Percentiles rank a stretch among this genome's conserved stretches.
Conservation (phyloP, 768 basidiomycete species). For the Boletus fagicola region DNA sequence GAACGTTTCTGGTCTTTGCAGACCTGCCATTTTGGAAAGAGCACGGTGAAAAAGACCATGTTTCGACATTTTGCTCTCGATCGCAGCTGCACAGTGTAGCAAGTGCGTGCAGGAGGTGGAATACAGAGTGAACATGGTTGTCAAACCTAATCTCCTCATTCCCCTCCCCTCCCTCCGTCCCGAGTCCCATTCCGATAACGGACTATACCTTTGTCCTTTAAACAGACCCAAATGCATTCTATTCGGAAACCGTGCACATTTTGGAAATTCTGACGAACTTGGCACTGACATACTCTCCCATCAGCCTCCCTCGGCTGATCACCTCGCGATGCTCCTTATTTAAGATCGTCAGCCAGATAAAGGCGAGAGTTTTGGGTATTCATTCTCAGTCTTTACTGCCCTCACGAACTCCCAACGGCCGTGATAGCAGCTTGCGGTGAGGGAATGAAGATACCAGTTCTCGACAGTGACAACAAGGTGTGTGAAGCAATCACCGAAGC, state of each 20-base stretch:
- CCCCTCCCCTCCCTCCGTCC: not conserved
- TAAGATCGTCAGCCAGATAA: not conserved
- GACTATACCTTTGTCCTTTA: not conserved
- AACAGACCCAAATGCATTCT: not conserved
- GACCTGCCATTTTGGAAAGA: not conserved
- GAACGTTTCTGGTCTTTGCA: not conserved
- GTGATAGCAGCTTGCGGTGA: not conserved
- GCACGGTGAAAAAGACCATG: not conserved
- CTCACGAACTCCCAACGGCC: not conserved
- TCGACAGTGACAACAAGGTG: conserved; percentile 1
- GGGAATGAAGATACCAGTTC: not conserved
- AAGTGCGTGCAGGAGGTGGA: not conserved
- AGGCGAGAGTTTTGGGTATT: not conserved
- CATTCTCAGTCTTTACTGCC: not conserved
- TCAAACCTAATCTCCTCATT: not conserved
- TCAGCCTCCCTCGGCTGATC: not conserved
- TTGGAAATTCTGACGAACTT: not conserved
- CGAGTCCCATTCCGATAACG: not conserved
- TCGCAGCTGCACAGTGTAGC: not conserved
- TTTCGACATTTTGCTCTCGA: not conserved
- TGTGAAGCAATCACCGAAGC: conserved; percentile 6
- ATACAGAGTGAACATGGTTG: not conserved
- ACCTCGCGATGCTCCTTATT: not conserved
- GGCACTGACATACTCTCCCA: not conserved
- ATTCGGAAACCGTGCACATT: not conserved